These are phyloP conservation scores for Puccinia polysora DNA, from an alignment of 1,284 basidiomycete species.

Conservation along the genomic window DNA sequence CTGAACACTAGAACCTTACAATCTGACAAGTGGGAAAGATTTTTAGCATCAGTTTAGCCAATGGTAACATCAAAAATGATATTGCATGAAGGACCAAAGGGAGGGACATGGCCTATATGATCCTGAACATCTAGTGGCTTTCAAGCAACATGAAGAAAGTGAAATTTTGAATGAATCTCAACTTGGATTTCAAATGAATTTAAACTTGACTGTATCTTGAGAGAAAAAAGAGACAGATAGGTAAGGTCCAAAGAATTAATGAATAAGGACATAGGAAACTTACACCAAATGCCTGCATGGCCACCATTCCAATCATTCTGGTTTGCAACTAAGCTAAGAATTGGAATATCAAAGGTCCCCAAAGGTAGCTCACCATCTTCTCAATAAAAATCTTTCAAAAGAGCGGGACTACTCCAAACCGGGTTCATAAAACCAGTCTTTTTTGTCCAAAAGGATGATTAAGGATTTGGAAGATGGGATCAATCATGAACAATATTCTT, in stretches of 20 bases:
- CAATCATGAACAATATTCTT: no score
- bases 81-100: conserved; percentile 4
- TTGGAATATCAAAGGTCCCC: conserved; percentile 21
- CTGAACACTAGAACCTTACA: neutral
- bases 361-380: neutral
- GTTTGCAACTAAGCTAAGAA: conserved; percentile 16
- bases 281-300: conserved; percentile 1
- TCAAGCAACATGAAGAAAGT: neutral
- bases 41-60: neutral
- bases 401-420: no score
- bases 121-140: neutral
- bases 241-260: no score
- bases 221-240: no score
- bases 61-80: conserved; percentile 3
- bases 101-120: neutral
- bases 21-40: conserved; percentile 8
- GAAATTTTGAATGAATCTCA: neutral
- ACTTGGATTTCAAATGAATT: neutral
- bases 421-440: no score
- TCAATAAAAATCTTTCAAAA: no score
- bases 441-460: no score
- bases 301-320: conserved; percentile 20
- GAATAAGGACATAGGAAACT: neutral
- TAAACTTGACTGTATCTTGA: no score
- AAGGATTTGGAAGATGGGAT: no score